A percentile compares a stretch with the other conserved stretches of the same genome.
Conservation (phyloP, 306 rosid species). For the Fragaria iinumae region DNA sequence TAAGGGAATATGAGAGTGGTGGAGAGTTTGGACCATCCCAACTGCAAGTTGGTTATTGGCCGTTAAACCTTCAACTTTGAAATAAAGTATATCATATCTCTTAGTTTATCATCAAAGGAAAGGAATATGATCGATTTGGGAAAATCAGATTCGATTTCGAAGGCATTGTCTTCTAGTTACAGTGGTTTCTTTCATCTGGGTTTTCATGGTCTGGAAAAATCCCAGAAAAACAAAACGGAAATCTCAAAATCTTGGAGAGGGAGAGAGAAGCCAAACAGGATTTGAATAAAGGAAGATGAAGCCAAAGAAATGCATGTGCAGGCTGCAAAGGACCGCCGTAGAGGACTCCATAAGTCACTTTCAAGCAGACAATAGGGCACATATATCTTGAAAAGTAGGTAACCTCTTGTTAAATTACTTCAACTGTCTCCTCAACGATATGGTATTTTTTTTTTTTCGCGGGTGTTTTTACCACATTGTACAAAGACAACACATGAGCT, state of each 20-base stretch:
- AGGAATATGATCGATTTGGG: not conserved
- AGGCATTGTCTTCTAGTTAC: conserved; percentile 22
- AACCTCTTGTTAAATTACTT: not conserved
- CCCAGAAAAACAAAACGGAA: conserved; percentile 3
- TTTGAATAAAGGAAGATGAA: too few species aligned
- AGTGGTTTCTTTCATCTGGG: conserved; percentile 32
- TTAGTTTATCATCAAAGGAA: not conserved
- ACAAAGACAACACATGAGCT: not conserved
- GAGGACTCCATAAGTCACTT: conserved; percentile 38
- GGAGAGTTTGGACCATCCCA: conserved; percentile 26
- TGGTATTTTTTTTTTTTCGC: not conserved
- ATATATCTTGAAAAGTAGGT: not conserved
- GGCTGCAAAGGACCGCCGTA: conserved; percentile 40
- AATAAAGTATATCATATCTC: not conserved
- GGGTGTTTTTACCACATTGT: not conserved
- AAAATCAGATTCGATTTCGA: conserved; percentile 16
- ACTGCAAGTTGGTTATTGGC: conserved; percentile 52
- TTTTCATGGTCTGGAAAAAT: conserved; percentile 13
- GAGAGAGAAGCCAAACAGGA: conserved; percentile 21
- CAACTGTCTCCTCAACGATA: not conserved
- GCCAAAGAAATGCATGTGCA: conserved; percentile 60
- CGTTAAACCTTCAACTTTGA: conserved; percentile 36
- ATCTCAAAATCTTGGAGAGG: conserved; percentile 13
- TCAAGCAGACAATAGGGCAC: conserved; percentile 33
- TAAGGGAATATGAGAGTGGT: not conserved